A percentile compares a stretch with the other conserved stretches of the same genome.
Evolutionary conservation across 208 protist genomes (phyloP).

Genomic region (Zelonia costaricensis): DNA sequence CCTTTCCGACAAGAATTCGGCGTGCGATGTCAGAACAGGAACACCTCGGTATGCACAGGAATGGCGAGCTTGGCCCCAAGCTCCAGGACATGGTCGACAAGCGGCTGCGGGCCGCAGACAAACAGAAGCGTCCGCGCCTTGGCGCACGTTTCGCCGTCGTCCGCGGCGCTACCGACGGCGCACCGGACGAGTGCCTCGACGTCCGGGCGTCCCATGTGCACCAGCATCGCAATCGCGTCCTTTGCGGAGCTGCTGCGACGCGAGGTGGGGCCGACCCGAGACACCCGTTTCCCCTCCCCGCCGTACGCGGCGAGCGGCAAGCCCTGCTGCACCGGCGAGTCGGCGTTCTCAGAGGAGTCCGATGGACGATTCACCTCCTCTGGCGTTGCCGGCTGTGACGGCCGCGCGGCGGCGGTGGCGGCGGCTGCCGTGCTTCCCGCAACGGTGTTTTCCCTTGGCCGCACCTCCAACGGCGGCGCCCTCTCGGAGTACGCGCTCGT

Average conservation of each 20-base stretch:
- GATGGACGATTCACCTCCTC: too few species aligned
- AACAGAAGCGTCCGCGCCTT: slow-evolving; percentile 2
- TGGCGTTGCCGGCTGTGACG: too few species aligned
- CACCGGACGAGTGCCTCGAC: slow-evolving; percentile 1
- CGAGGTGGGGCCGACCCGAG: neutral
- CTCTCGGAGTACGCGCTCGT: too few species aligned
- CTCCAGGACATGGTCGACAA: neutral
- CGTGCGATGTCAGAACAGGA: neutral
- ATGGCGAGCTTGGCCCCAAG: neutral
- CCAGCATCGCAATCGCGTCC: neutral
- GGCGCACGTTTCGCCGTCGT: neutral
- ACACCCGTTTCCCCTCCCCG: too few species aligned
- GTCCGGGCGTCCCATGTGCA: neutral
- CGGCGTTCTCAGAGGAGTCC: too few species aligned
- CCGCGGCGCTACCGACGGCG: neutral
- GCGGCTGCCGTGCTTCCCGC: too few species aligned
- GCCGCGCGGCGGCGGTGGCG: too few species aligned
- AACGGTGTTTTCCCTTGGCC: too few species aligned
- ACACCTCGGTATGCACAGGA: slow-evolving; percentile 2
- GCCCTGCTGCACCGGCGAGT: too few species aligned
- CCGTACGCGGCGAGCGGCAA: too few species aligned
- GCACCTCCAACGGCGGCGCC: too few species aligned
- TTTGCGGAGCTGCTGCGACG: neutral
- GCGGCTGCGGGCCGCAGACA: slow-evolving; percentile 3
- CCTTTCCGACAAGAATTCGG: too few species aligned